These are phyloP conservation scores for Termitomyces sp. DNA, from an alignment of 768 basidiomycete genomes.

Conservation along the genomic window DNA sequence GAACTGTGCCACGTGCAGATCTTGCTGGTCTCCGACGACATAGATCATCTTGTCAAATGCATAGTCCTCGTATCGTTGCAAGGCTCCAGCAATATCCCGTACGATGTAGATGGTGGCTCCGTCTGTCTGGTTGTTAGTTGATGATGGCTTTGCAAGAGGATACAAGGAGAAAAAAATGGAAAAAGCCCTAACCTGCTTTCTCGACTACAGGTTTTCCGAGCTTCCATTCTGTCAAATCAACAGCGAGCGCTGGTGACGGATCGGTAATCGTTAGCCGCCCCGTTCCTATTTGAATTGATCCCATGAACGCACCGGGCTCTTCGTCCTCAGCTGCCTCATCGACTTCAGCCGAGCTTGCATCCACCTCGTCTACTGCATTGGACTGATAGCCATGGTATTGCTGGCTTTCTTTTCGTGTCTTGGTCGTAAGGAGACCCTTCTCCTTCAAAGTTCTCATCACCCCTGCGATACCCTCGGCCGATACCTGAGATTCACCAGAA, in stretches of 20 bases:
- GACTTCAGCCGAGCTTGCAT: too few species aligned
- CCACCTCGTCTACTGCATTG: not conserved
- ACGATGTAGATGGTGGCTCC: constrained; percentile 91
- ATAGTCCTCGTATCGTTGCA: constrained; percentile 88
- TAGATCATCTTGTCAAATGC: constrained; percentile 87
- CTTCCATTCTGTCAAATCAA: constrained; percentile 87
- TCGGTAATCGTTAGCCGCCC: not conserved
- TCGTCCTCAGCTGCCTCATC: not conserved
- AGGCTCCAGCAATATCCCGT: constrained; percentile 90
- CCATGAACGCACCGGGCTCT: not conserved
- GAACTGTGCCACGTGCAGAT: constrained; percentile 83
- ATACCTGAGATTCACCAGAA: constrained; percentile 81
- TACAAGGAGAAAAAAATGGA: not conserved
- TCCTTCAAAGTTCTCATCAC: constrained; percentile 64
- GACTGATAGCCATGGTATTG: not conserved
- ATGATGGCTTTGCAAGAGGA: not conserved
- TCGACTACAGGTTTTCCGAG: constrained; percentile 83
- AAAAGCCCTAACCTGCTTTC: constrained; percentile 60
- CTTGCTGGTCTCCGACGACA: constrained; percentile 83
- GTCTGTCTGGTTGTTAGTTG: constrained; percentile 42
- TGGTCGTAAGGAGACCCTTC: constrained; percentile 45
- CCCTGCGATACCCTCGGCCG: constrained; percentile 62
- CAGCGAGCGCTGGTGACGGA: constrained; percentile 72
- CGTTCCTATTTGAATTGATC: not conserved
- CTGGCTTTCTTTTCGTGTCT: constrained; percentile 3